Percentiles rank a stretch among this genome's conserved stretches.
Evolutionary conservation across 805 yeast genomes (phyloP).

Genomic region (Wickerhamiella musiphila): DNA sequence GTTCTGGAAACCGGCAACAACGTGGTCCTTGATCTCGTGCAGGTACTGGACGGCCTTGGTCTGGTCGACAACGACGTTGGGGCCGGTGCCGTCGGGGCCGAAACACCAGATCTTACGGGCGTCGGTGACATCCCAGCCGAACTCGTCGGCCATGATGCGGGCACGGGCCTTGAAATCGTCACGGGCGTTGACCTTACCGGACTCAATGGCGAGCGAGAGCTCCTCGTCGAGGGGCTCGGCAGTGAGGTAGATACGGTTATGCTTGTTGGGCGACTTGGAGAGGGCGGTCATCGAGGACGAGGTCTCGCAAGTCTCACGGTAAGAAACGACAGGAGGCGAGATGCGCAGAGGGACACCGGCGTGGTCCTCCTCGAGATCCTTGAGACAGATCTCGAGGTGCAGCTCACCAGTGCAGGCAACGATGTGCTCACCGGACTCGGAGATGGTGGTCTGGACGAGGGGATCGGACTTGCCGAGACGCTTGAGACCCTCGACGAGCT

Average conservation of each 20-base stretch:
- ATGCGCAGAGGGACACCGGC: conserved; percentile 98
- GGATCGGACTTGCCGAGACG: conserved; percentile 99
- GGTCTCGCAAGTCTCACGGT: conserved; percentile 94
- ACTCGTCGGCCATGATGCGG: conserved; percentile 95
- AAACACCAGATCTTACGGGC: conserved; percentile 99
- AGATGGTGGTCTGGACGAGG: conserved; percentile 78
- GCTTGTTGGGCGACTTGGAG: conserved; percentile 99
- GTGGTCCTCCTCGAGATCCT: conserved; percentile 94
- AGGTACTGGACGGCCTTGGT: conserved; percentile 99
- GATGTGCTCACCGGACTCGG: conserved; percentile 97
- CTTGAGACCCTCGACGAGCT: conserved; percentile 99
- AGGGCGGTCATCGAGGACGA: conserved; percentile 92
- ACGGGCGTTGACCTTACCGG: conserved; percentile 81
- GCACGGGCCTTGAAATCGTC: conserved; percentile 99
- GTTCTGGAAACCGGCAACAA: conserved; percentile 99
- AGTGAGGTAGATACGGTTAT: conserved; percentile 97
- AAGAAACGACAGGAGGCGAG: conserved; percentile 94
- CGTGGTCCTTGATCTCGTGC: conserved; percentile 97
- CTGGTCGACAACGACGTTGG: conserved; percentile 97
- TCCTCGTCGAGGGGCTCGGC: conserved; percentile 96
- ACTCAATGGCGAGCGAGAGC: conserved; percentile 78
- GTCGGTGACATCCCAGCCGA: conserved; percentile 98
- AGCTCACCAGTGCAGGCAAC: conserved; percentile 99
- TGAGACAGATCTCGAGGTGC: conserved; percentile 94
- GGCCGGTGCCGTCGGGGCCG: conserved; percentile 99